Percentiles rank a stretch among this genome's conserved stretches.
These are phyloP conservation scores for Trichosporon ovoides DNA, from an alignment of 1,284 basidiomycete species.

Conservation along the genomic window DNA sequence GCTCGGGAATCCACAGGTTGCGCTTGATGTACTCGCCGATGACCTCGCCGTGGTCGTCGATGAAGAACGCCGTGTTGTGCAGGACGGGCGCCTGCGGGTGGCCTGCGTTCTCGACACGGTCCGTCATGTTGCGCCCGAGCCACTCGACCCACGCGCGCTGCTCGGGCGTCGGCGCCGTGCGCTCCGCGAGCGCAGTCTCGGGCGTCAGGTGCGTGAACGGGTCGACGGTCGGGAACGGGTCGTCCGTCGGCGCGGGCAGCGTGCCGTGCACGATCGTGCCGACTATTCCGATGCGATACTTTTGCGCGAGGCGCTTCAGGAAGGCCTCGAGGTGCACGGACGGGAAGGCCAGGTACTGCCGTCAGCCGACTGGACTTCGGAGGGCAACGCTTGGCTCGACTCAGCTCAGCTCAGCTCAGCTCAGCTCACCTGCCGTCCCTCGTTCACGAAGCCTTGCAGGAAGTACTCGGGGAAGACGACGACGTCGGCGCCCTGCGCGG, in stretches of 20 bases:
- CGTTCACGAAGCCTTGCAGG: conserved; percentile 44
- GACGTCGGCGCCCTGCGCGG: conserved; percentile 30
- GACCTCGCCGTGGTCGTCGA: conserved; percentile 35
- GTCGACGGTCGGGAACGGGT: conserved; percentile 19
- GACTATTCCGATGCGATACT: conserved; percentile 31
- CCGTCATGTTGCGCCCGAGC: conserved; percentile 15
- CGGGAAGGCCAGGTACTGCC: conserved; percentile 41
- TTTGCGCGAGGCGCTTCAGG: conserved; percentile 28
- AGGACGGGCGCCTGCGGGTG: conserved; percentile 19
- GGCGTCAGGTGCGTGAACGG: conserved; percentile 35
- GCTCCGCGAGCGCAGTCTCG: conserved; percentile 8
- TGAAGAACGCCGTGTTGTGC: conserved; percentile 44
- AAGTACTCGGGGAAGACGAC: conserved; percentile 49
- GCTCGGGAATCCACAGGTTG: conserved; percentile 49
- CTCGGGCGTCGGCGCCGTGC: conserved; percentile 3
- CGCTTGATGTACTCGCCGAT: conserved; percentile 41
- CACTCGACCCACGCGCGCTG: conserved; percentile 31
- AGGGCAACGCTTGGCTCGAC: no score
- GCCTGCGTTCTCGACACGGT: conserved; percentile 25
- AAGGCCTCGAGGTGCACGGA: conserved; percentile 27
- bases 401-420: no score
- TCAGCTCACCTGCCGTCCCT: conserved; percentile 34
- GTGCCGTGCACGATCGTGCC: conserved; percentile 41
- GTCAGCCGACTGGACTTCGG: background rate
- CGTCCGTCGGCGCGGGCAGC: conserved; percentile 8